These are phyloP conservation scores for Hyaloscypha bicolor DNA, from an alignment of 495 filamentous ascomycete species.

Conservation along the genomic window DNA sequence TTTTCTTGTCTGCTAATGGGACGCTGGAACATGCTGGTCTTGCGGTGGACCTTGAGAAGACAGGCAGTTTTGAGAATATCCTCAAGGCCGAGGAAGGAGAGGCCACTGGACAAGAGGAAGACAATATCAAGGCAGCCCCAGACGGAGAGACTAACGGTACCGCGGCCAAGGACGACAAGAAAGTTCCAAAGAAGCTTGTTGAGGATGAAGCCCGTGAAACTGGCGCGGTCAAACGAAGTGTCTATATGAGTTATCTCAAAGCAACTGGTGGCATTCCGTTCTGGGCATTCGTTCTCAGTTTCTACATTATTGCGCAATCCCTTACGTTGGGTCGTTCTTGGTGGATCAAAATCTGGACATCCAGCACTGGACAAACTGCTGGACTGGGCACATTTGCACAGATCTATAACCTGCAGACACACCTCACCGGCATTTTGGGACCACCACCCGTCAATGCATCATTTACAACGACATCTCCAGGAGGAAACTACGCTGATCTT, in stretches of 20 bases:
- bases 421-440: background rate
- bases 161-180: slow-evolving; percentile 6
- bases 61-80: slow-evolving; percentile 21
- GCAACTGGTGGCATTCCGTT: slow-evolving; percentile 48
- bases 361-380: slow-evolving; percentile 34
- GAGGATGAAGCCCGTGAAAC: slow-evolving; percentile 58
- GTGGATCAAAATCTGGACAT: slow-evolving; percentile 33
- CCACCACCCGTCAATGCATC: background rate
- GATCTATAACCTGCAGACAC: slow-evolving; percentile 17
- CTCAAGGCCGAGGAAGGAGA: slow-evolving; percentile 15
- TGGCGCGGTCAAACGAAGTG: slow-evolving; percentile 51
- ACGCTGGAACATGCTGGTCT: slow-evolving; percentile 46
- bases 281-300: slow-evolving; percentile 22
- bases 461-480: background rate
- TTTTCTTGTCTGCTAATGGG: slow-evolving; percentile 50
- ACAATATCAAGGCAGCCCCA: slow-evolving; percentile 6
- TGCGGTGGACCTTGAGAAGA: slow-evolving; percentile 39
- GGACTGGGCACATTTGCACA: slow-evolving; percentile 20
- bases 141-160: background rate
- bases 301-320: slow-evolving; percentile 23
- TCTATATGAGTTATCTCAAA: slow-evolving; percentile 57
- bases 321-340: slow-evolving; percentile 21
- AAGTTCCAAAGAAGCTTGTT: slow-evolving; percentile 48
- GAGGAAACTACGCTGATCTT: background rate
- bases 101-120: background rate